Evolutionary conservation across 768 basidiomycete genomes (phyloP), one percentile per base, ranked within the genome.

Genomic region (Termitomyces sp.): DNA sequence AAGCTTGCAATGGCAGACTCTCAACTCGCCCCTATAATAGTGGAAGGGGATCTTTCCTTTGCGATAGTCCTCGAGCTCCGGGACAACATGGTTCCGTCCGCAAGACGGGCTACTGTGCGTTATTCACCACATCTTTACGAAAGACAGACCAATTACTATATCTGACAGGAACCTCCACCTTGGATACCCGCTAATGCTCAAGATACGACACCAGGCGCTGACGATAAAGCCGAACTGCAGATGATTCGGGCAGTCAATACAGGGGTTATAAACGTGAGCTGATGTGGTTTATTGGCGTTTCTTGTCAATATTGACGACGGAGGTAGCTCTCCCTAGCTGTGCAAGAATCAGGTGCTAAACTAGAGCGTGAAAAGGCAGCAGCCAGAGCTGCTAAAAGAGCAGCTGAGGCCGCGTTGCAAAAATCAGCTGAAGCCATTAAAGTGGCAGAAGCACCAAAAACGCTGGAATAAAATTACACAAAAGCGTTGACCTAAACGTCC

Each of bases 211-310:
- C 62, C 77, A 16, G 89, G 83, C 14, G 73, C 77, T 16, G 76
- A 82, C n/a, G 84, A 89, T 31, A 70, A 82, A 38, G 82, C 87
- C 27, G 86, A 92, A 67, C 71, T 90, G 17, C 85, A 89, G 62
- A 79, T 92, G 74, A 72, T 94, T 53, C 80, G 91, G 23, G 87
- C 87, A 12, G 89, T 93, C 7, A 89, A 92, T 63, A 93, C 91
- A 1, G 91, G 91, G 3, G 82, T 94, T 43, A 82, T 94, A 51
- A 90, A 87, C 66, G 92, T 86, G 66, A 64, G 82, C 23, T 16
- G 19, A 35, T 6, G 29, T 19, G 42, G 27, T 27, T 19, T 42
- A 23, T 17, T 1, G 58, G 7, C 34, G 29, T 19, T 19, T 49
- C 37, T 12, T 40, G 23, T 46, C 12, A 53, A 45, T 54, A 27